phyloP scores from a whole-genome alignment of 2,329 filamentous ascomycete species.

The Botrytis squamosa region DNA sequence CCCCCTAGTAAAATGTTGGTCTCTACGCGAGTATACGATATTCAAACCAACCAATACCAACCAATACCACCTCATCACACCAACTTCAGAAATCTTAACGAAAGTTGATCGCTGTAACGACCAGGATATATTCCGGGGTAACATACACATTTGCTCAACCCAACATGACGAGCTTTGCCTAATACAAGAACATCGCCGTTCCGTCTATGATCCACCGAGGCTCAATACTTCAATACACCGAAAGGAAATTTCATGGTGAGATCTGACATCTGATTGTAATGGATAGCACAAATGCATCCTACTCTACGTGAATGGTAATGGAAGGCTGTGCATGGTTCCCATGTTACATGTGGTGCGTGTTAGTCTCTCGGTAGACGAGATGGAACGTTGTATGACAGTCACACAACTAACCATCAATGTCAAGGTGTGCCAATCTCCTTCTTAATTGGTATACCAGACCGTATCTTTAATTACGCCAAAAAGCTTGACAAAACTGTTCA shows the following conservation, averaged over 20 bases:
- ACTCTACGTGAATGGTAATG: neutral
- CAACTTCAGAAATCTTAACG: neutral
- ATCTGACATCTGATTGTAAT: slow-evolving; percentile 4
- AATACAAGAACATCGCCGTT: slow-evolving; percentile 10
- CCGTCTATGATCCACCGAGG: neutral
- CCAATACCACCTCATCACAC: neutral
- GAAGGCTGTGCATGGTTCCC: neutral
- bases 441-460: neutral
- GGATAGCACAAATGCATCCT: neutral
- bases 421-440: neutral
- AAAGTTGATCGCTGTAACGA: neutral
- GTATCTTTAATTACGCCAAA: slow-evolving; percentile 7
- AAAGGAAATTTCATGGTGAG: neutral
- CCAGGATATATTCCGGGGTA: slow-evolving; percentile 15
- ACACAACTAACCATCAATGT: neutral
- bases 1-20: neutral
- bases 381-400: neutral
- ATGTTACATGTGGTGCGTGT: neutral
- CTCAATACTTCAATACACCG: slow-evolving; percentile 7
- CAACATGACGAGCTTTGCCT: neutral
- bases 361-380: neutral
- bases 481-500: slow-evolving; percentile 4
- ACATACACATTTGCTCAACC: neutral
- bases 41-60: neutral
- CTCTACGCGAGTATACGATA: neutral